These are phyloP conservation scores for Metarhizium humberi DNA, from an alignment of 2,329 filamentous ascomycete genomes.

Conservation along the genomic window DNA sequence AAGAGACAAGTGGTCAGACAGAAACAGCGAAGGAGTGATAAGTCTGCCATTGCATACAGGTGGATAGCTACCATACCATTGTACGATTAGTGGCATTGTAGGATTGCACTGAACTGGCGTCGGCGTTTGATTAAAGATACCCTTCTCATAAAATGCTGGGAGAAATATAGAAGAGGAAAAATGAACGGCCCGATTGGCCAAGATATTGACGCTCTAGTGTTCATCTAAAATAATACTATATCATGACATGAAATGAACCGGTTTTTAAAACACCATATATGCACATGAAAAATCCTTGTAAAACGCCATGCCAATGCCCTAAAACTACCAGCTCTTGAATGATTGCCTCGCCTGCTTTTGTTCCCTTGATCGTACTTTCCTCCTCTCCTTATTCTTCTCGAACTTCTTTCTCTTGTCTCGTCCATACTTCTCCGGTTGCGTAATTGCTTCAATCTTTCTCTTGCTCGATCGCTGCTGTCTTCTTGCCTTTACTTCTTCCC, in stretches of 20 bases:
- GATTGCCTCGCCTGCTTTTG: conserved; percentile 63
- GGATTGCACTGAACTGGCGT: conserved; percentile 4
- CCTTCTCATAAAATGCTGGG: neutral
- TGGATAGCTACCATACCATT: neutral
- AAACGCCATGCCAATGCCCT: conserved; percentile 18
- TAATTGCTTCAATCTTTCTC: conserved; percentile 80
- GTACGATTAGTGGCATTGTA: conserved; percentile 1
- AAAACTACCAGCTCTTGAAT: conserved; percentile 41
- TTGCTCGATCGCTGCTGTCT: conserved; percentile 71
- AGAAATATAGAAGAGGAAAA: neutral
- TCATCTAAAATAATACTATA: neutral
- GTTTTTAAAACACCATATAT: neutral
- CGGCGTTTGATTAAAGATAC: conserved; percentile 1
- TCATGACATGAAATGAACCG: neutral
- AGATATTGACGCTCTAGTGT: neutral
- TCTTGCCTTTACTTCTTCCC: conserved; percentile 61
- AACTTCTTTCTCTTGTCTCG: conserved; percentile 74
- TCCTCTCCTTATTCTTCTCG: conserved; percentile 74
- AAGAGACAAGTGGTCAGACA: conserved; percentile 34
- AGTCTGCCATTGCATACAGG: neutral
- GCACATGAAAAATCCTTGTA: neutral
- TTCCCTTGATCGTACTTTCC: conserved; percentile 68
- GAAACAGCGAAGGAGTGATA: neutral
- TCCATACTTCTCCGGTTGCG: conserved; percentile 69
- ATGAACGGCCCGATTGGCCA: neutral